Evolutionary conservation across 1,284 basidiomycete genomes (phyloP).

Genomic region (Salmacisia buchloeana): DNA sequence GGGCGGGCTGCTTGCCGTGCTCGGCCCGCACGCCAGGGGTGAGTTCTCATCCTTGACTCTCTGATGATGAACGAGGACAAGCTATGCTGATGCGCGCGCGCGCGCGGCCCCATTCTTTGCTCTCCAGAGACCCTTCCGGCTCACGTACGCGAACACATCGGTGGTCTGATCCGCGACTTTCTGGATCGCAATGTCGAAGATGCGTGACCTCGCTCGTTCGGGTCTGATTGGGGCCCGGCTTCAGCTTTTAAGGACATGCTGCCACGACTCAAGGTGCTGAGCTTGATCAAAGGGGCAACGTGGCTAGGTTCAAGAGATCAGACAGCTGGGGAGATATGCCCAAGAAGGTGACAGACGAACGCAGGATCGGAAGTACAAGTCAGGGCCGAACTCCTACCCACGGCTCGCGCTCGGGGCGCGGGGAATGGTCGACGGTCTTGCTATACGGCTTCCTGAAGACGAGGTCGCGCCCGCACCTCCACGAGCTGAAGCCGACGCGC

Average conservation of each 20-base stretch:
- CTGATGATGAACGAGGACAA: background rate
- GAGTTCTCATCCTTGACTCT: background rate
- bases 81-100: too few relatives aligned
- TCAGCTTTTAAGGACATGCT: too few relatives aligned
- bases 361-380: too few relatives aligned
- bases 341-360: too few relatives aligned
- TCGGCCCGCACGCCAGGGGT: conserved; percentile 28
- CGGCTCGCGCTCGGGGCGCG: background rate
- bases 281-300: too few relatives aligned
- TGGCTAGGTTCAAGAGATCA: too few relatives aligned
- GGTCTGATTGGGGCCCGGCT: too few relatives aligned
- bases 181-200: conserved; percentile 33
- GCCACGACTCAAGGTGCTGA: too few relatives aligned
- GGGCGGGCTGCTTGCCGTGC: conserved; percentile 19
- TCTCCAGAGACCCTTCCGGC: conserved; percentile 23
- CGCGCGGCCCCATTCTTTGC: too few relatives aligned
- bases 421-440: background rate
- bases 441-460: background rate
- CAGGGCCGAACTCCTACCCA: too few relatives aligned
- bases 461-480: background rate
- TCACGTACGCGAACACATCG: conserved; percentile 24
- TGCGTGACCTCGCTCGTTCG: too few relatives aligned
- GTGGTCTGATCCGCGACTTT: conserved; percentile 28
- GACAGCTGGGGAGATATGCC: too few relatives aligned
- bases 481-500: background rate